Base-by-base conservation (phyloP, 768 basidiomycete species). In the Leccinum disarticulatum region DNA sequence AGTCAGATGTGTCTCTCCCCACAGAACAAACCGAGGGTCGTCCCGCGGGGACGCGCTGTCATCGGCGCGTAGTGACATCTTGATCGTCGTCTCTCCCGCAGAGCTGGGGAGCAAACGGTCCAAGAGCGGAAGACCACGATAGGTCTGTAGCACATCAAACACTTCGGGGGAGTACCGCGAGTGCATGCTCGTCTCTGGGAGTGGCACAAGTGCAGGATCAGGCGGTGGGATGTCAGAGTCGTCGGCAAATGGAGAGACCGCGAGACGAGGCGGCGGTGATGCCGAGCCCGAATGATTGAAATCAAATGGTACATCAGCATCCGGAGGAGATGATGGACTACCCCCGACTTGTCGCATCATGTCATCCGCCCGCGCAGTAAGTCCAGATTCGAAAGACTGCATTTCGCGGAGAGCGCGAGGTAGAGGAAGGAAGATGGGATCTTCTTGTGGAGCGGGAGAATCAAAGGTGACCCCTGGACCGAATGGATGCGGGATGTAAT, bases 11-110 rank as follows among this genome's bases (percentile, higher is more conserved):
- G 80, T 74, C 64, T 87, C 84, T 28, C 91, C 93, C 94, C 94
- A 97, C 8, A 96, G 86, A 38, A 94, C 91, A 68, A 95, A 95
- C 0, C 93, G 83, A 15, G 94, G 93, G 65, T 97, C 94, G 63
- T 95, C 89, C 14, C 87, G 83, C 7, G 92, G 92, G 1, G 87
- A 83, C 14, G 87, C 85, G 30, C 81, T 83, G 57, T 88, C 84
- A 36, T 90, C 87, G 0, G 83, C 71, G 27, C 83, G 80, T 14
- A 91, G 71, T 1, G 87, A 88, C 68, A 93, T 77, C 70, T 84
- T 87, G 73, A 91, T 87, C 30, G 91, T 88, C 3, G 86, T 85
- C 33, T 86, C 85, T 48, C 82, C 83, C 10, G 79, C 78, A 6
- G 79, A 75, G 47, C 83, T 84, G 0, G 81, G 75, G 6, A 82